Evolutionary conservation across 257 asterid genomes (phyloP).

Genomic region (Echium plantagineum): DNA sequence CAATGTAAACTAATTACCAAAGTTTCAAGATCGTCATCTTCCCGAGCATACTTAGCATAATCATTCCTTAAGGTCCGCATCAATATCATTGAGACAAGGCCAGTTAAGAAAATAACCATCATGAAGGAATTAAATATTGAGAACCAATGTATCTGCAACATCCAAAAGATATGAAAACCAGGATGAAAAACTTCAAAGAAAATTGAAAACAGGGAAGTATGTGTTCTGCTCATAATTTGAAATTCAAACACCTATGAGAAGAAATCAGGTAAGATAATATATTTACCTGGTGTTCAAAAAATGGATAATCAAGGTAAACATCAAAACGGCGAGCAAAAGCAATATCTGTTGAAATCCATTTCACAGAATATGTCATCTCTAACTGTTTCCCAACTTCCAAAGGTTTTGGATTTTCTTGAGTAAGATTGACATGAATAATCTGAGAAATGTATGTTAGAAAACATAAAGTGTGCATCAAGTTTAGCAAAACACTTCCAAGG

Average conservation of each 20-base stretch:
- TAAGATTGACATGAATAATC: slow-evolving; percentile 93
- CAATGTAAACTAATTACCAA: slow-evolving; percentile 40
- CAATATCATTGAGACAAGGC: slow-evolving; percentile 91
- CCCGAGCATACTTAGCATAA: slow-evolving; percentile 97
- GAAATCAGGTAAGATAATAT: not conserved
- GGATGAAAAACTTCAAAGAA: not conserved
- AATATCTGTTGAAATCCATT: slow-evolving; percentile 68
- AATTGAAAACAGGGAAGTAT: not conserved
- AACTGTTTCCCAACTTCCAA: slow-evolving; percentile 62
- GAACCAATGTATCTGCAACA: slow-evolving; percentile 92
- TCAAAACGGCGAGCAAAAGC: slow-evolving; percentile 91
- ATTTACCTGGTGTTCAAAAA: slow-evolving; percentile 94
- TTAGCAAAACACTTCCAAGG: not conserved
- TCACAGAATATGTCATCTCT: slow-evolving; percentile 89
- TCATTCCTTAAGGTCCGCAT: slow-evolving; percentile 94
- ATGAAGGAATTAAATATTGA: slow-evolving; percentile 94
- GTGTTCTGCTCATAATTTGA: not conserved
- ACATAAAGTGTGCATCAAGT: slow-evolving; percentile 1
- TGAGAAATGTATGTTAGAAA: slow-evolving; percentile 22
- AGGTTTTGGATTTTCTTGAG: slow-evolving; percentile 76
- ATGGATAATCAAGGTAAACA: slow-evolving; percentile 92
- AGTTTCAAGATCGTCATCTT: slow-evolving; percentile 92
- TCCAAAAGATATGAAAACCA: not conserved
- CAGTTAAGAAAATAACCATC: slow-evolving; percentile 99
- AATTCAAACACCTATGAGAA: not conserved